Evolutionary conservation across 306 rosid species (phyloP).

Genomic region (Mimosa pudica): DNA sequence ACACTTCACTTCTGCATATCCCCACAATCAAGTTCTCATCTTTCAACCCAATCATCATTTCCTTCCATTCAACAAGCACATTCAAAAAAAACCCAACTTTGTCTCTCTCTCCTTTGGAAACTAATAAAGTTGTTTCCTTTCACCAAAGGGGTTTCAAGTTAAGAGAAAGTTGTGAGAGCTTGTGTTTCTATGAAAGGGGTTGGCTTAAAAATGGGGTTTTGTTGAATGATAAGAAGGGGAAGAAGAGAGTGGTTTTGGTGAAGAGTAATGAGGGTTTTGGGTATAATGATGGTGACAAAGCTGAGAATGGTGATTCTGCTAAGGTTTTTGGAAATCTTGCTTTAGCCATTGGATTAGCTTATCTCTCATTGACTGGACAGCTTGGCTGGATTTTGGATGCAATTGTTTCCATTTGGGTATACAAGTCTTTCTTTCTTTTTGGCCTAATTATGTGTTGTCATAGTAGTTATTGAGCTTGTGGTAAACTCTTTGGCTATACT

Average conservation of each 20-base stretch:
- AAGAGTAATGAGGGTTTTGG: conserved; percentile 63
- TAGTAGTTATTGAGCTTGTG: not conserved
- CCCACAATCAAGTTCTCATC: conserved; percentile 36
- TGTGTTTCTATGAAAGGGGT: conserved; percentile 27
- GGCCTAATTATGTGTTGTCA: not conserved
- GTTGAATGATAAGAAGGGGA: conserved; percentile 40
- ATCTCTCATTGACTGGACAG: conserved; percentile 68
- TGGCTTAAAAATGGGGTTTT: conserved; percentile 30
- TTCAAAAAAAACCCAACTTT: conserved; percentile 37
- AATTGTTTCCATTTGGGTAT: conserved; percentile 71
- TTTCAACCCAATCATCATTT: conserved; percentile 29
- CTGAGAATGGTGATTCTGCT: conserved; percentile 50
- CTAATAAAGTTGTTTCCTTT: conserved; percentile 33
- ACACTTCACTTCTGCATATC: conserved; percentile 35
- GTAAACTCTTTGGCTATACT: not conserved
- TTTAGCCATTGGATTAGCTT: conserved; percentile 65
- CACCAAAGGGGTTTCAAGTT: conserved; percentile 33
- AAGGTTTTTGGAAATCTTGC: conserved; percentile 67
- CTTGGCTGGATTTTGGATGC: conserved; percentile 78
- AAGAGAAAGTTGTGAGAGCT: conserved; percentile 30
- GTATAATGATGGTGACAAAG: conserved; percentile 55
- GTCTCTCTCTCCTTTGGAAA: conserved; percentile 17
- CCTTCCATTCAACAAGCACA: conserved; percentile 26
- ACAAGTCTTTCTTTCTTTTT: conserved; percentile 16
- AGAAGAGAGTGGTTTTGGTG: conserved; percentile 48